Evolutionary conservation across 2,329 filamentous ascomycete genomes (phyloP).

Genomic region (Calonectria hongkongensis): DNA sequence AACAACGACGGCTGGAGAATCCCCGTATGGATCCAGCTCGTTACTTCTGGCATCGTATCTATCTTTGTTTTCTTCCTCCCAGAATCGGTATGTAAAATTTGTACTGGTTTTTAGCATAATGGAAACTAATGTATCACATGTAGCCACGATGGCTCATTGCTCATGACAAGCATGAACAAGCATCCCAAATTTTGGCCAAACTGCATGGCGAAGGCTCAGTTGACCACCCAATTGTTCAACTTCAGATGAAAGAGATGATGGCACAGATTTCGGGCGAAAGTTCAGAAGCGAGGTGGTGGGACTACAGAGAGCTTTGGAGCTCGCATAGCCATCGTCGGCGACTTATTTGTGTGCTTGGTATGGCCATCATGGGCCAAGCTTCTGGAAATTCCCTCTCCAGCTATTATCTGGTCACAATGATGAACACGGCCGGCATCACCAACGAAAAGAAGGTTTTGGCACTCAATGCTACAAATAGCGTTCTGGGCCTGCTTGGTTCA

Average conservation of each 20-base stretch:
- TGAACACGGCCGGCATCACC: conserved; percentile 50
- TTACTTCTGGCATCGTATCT: conserved; percentile 61
- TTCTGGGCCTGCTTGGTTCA: conserved; percentile 61
- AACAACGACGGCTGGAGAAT: conserved; percentile 60
- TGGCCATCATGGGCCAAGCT: conserved; percentile 73
- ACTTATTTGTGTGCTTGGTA: conserved; percentile 70
- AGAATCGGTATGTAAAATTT: conserved; percentile 56
- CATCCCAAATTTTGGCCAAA: conserved; percentile 59
- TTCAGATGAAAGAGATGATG: conserved; percentile 64
- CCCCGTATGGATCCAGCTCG: conserved; percentile 61
- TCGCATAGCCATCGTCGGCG: conserved; percentile 68
- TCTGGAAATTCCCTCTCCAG: conserved; percentile 69
- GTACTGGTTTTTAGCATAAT: no score
- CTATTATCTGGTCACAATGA: conserved; percentile 73
- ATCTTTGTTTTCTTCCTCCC: conserved; percentile 60
- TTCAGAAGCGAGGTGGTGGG: conserved; percentile 72
- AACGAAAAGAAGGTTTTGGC: conserved; percentile 67
- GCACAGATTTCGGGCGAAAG: conserved; percentile 63
- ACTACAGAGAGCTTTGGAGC: conserved; percentile 72
- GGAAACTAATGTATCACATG: neutral
- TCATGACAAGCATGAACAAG: conserved; percentile 60
- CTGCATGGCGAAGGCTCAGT: conserved; percentile 58
- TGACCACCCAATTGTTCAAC: conserved; percentile 61
- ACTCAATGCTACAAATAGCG: conserved; percentile 69
- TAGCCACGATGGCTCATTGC: conserved; percentile 64